phyloP scores from a whole-genome alignment of 306 rosid species.

The Mimosa bimucronata region DNA sequence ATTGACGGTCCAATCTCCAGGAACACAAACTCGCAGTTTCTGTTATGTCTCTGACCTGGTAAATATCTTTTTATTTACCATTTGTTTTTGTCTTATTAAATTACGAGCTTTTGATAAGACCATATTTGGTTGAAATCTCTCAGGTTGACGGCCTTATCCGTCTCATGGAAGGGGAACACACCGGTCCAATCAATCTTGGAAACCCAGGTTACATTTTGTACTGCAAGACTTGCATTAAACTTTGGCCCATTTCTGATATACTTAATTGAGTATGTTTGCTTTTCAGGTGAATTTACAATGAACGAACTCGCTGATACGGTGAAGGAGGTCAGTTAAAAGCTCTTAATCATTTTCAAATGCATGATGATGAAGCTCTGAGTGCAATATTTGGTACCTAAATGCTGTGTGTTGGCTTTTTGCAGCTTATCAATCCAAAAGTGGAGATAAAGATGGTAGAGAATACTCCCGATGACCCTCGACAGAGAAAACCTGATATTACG shows the following conservation, averaged over 20 bases:
- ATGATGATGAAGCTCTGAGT: background rate
- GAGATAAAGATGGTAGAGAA: slow-evolving; percentile 78
- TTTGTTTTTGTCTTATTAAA: slow-evolving; percentile 21
- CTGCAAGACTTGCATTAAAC: background rate
- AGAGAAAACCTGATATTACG: slow-evolving; percentile 83
- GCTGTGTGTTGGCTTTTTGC: slow-evolving; percentile 34
- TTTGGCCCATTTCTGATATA: slow-evolving; percentile 1
- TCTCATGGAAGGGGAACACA: slow-evolving; percentile 76
- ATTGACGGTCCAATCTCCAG: slow-evolving; percentile 81
- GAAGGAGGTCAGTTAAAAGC: slow-evolving; percentile 73
- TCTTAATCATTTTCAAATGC: slow-evolving; percentile 9
- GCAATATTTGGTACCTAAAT: background rate
- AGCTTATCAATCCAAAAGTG: slow-evolving; percentile 72
- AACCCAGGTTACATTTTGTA: slow-evolving; percentile 71
- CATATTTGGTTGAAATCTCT: slow-evolving; percentile 20
- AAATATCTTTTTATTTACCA: background rate
- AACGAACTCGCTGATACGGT: slow-evolving; percentile 90
- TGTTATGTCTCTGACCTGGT: slow-evolving; percentile 87
- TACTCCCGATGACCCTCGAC: slow-evolving; percentile 88
- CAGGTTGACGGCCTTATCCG: slow-evolving; percentile 86
- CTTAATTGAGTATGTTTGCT: slow-evolving; percentile 10
- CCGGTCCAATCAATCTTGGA: slow-evolving; percentile 88
- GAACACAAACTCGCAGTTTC: slow-evolving; percentile 92
- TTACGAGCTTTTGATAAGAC: slow-evolving; percentile 23
- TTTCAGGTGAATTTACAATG: slow-evolving; percentile 96